Evolutionary conservation across 306 rosid genomes (phyloP), one percentile per base, ranked within the genome.

Genomic region (Lablab purpureus): DNA sequence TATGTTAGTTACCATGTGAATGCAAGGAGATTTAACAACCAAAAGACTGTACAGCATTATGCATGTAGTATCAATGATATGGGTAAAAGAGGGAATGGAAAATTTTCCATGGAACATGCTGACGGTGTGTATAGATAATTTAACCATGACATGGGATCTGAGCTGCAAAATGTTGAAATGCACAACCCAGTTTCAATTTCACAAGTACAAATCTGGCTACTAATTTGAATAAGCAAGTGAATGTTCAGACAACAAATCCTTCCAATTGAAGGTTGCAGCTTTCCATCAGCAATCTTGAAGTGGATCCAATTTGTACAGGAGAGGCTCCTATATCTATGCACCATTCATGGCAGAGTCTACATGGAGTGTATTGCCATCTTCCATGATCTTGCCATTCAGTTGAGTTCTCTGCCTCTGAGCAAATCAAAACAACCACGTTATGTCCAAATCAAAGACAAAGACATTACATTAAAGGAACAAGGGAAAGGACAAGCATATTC

Each of bases 401-500:
- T 90, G 99, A 84, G 91, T 89, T 86, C 98, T 88, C 86, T 86
- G 97, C 85, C 99, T 96, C 99, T 95, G 93, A 58, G 71, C 27
- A 87, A 45, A 36, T 70, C 36, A 55, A 65, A 67, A 63, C 51
- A 64, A 66, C 71, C 46, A 58, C 19, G 79, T 81, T 80, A 75
- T 40, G 84, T 82, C 21, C 15, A 71, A 46, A 64, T 64, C 75
- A 54, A 21, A 17, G 77, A 80, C 59, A 81, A 25, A 59, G 76
- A 81, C 87, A 8, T 69, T 34, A 51, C 55, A 75, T 41, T 11
- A 47, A 60, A 51, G 75, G 75, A 82, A 22, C 51, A 11, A 28
- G 41, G 41, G 23, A 80, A 45, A 69, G 82, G 80, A 32, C 56
- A 74, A 54, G 18, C 0, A 78, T 58, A 28, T 79, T 80, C 65